Conservation (phyloP, 495 filamentous ascomycete species). For the Pyrenopolyporus hunteri region DNA sequence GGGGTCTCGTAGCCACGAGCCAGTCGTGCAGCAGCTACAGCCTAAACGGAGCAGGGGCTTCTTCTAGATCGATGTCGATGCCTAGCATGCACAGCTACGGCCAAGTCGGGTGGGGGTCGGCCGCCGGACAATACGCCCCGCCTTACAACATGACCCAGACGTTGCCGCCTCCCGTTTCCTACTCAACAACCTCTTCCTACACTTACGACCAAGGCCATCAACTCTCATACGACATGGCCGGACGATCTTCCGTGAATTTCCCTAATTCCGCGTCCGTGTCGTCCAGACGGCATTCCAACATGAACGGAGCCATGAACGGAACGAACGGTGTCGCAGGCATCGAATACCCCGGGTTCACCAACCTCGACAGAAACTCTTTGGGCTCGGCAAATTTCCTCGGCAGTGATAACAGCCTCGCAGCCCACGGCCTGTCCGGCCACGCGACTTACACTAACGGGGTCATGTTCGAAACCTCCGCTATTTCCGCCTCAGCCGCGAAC, state of each 20-base stretch:
- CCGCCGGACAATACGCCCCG: background rate
- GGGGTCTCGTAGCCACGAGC: background rate
- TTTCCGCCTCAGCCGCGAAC: too few species aligned
- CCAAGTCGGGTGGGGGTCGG: background rate
- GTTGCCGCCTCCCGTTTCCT: slow-evolving; percentile 12
- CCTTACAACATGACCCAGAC: slow-evolving; percentile 1
- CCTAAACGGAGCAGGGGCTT: slow-evolving; percentile 9
- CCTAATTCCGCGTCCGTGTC: background rate
- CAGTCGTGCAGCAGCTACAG: background rate
- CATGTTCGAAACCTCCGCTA: slow-evolving; percentile 18
- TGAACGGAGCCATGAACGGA: slow-evolving; percentile 9
- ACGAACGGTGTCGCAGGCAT: background rate
- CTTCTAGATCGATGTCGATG: slow-evolving; percentile 24
- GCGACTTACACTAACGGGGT: slow-evolving; percentile 17
- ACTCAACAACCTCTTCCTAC: background rate
- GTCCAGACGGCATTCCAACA: slow-evolving; percentile 2
- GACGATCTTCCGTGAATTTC: background rate
- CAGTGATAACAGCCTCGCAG: slow-evolving; percentile 8
- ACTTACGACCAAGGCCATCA: slow-evolving; percentile 1
- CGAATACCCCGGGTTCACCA: slow-evolving; percentile 3
- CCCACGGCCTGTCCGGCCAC: slow-evolving; percentile 5
- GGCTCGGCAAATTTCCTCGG: slow-evolving; percentile 5
- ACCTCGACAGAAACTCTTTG: slow-evolving; percentile 4
- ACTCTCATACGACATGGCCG: background rate
- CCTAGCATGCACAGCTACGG: slow-evolving; percentile 9